Evolutionary conservation across 129 eudicot species (phyloP).

Genomic region (Tagetes patula): DNA sequence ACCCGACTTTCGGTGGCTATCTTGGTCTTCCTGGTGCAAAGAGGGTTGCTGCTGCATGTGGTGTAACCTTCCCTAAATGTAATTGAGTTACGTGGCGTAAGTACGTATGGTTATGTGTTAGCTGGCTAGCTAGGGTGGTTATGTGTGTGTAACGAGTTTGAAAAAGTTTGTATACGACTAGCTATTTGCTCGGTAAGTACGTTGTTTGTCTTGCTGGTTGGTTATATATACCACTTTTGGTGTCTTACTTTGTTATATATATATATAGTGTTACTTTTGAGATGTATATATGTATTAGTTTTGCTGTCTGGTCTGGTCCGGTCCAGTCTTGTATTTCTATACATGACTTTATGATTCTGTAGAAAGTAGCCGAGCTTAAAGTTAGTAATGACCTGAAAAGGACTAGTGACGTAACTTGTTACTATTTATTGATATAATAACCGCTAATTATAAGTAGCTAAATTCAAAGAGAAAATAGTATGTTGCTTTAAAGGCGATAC

Average conservation of each 20-base stretch:
- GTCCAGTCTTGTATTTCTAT: neutral
- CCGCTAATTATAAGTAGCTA: too few species aligned
- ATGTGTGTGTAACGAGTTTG: slow-evolving; percentile 4
- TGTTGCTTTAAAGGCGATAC: too few species aligned
- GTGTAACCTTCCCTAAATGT: slow-evolving; percentile 33
- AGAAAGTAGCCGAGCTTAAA: neutral
- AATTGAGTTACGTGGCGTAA: neutral
- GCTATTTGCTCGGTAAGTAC: neutral
- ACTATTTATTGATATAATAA: too few species aligned
- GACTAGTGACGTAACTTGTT: too few species aligned
- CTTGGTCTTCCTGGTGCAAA: slow-evolving; percentile 31
- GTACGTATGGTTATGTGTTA: too few species aligned
- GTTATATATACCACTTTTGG: slow-evolving; percentile 2
- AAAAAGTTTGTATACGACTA: neutral
- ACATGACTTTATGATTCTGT: slow-evolving; percentile 9
- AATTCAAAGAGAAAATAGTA: too few species aligned
- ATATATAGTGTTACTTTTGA: neutral
- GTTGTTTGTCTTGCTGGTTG: neutral
- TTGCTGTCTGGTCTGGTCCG: neutral
- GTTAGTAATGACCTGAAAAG: too few species aligned
- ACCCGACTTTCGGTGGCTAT: slow-evolving; percentile 35
- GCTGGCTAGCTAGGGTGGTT: neutral
- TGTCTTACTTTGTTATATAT: neutral
- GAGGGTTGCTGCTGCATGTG: slow-evolving; percentile 30
- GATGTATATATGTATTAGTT: neutral